Conservation (phyloP, 2,329 filamentous ascomycete species). For the Trichoderma sp. region DNA sequence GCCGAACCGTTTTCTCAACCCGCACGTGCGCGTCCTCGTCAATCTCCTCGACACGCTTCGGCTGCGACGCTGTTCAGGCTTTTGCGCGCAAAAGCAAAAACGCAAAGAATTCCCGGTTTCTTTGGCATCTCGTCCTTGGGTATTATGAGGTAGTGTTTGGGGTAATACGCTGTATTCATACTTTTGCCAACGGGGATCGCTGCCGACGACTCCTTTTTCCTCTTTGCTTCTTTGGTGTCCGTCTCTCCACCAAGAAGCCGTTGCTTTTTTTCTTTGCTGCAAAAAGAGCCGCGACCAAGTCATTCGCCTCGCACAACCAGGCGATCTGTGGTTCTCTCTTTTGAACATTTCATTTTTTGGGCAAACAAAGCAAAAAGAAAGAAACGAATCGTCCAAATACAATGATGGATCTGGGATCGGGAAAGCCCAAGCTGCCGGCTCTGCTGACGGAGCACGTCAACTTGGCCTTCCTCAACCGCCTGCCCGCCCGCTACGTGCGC, state of each 20-base stretch:
- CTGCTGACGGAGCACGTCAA: conserved; percentile 47
- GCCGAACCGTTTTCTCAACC: not conserved
- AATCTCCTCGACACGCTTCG: conserved; percentile 8
- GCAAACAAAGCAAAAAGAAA: not conserved
- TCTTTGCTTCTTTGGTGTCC: not conserved
- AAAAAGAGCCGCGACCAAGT: conserved; percentile 27
- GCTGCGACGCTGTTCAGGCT: not conserved
- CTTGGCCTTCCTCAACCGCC: conserved; percentile 48
- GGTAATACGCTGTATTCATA: conserved; percentile 28
- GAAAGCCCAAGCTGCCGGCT: conserved; percentile 47
- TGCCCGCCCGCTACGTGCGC: conserved; percentile 46
- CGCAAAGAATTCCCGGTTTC: not conserved
- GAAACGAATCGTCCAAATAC: conserved; percentile 26
- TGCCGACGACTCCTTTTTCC: conserved; percentile 30
- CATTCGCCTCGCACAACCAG: conserved; percentile 3
- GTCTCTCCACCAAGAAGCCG: conserved; percentile 1
- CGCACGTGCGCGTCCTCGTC: conserved; percentile 21
- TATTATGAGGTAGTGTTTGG: conserved; percentile 30
- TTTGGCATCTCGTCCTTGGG: conserved; percentile 21
- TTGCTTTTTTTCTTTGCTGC: conserved; percentile 21
- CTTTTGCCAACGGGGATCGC: conserved; percentile 22
- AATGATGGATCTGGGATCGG: conserved; percentile 47
- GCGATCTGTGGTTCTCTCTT: not conserved
- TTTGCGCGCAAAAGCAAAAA: too few species aligned
- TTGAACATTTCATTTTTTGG: conserved; percentile 17